A percentile compares a stretch with the other conserved stretches of the same genome.
Evolutionary conservation across 495 filamentous ascomycete species (phyloP).

Genomic region (Aspergillus sparsus): DNA sequence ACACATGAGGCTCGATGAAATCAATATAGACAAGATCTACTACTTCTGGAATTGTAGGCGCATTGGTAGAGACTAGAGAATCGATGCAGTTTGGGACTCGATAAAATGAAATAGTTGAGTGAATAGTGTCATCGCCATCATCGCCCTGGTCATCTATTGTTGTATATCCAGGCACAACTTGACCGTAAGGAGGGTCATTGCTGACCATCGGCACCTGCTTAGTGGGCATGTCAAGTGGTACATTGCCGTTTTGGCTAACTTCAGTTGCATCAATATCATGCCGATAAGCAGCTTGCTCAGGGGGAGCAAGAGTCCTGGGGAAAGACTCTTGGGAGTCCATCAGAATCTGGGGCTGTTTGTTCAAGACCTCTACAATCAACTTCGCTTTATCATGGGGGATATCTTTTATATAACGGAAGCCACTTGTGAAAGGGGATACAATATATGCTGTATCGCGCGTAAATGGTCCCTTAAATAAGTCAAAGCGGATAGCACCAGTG

Average conservation of each 20-base stretch:
- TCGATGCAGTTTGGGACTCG: conserved; percentile 81
- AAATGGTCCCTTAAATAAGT: conserved; percentile 90
- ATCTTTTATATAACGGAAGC: conserved; percentile 74
- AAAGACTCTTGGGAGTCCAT: conserved; percentile 22
- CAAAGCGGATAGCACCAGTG: conserved; percentile 89
- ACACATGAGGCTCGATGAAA: conserved; percentile 79
- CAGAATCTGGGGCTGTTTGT: conserved; percentile 65
- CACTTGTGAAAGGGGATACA: conserved; percentile 84
- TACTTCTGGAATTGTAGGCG: conserved; percentile 52
- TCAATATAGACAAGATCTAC: conserved; percentile 91
- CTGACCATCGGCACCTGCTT: conserved; percentile 33
- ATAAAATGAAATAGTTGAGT: conserved; percentile 72
- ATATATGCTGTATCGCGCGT: conserved; percentile 82
- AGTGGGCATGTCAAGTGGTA: background rate
- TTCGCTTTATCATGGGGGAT: conserved; percentile 75
- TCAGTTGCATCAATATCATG: conserved; percentile 9
- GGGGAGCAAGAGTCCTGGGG: conserved; percentile 35
- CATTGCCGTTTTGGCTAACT: background rate
- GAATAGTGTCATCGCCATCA: conserved; percentile 92
- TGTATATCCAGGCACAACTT: conserved; percentile 77
- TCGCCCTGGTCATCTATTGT: conserved; percentile 79
- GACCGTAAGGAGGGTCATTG: conserved; percentile 19
- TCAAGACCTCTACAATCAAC: conserved; percentile 70
- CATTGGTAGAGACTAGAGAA: conserved; percentile 56
- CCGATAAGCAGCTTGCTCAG: conserved; percentile 36